phyloP scores from a whole-genome alignment of 2,329 filamentous ascomycete genomes.

The Xylariales sp. region DNA sequence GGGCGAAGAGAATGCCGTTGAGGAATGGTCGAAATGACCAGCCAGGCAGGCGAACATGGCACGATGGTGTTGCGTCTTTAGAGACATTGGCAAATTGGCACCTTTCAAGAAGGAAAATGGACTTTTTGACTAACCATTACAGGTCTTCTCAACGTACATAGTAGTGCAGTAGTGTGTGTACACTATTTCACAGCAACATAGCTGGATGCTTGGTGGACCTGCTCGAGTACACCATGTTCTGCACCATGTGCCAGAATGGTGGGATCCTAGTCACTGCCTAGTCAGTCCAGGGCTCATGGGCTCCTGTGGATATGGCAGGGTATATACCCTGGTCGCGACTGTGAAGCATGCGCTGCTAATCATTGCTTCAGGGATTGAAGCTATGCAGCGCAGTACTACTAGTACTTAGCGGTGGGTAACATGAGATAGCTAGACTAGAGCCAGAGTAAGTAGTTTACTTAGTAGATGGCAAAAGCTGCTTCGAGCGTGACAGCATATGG shows the following conservation, averaged over 20 bases:
- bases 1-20: conserved; percentile 26
- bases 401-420: conserved; percentile 19
- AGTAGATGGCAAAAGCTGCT: conserved; percentile 17
- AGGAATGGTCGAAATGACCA: conserved; percentile 36
- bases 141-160: conserved; percentile 19
- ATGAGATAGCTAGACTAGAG: conserved; percentile 19
- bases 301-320: conserved; percentile 46
- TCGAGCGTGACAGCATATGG: background rate
- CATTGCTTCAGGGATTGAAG: conserved; percentile 48
- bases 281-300: conserved; percentile 43
- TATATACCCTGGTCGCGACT: conserved; percentile 45
- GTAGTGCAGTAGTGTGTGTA: background rate
- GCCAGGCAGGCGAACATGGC: conserved; percentile 35
- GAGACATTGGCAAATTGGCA: conserved; percentile 35
- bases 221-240: conserved; percentile 41
- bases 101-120: conserved; percentile 30
- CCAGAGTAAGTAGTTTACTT: background rate
- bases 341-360: conserved; percentile 49
- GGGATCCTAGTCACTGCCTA: conserved; percentile 44
- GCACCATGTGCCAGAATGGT: conserved; percentile 47
- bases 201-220: conserved; percentile 39
- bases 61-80: conserved; percentile 37
- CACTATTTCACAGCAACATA: conserved; percentile 30
- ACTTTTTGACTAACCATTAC: conserved; percentile 32
- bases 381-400: conserved; percentile 36